Evolutionary conservation across 352 stramenopile genomes (phyloP), one percentile per base, ranked within the genome.

Genomic region (Phytophthora gonapodyides): DNA sequence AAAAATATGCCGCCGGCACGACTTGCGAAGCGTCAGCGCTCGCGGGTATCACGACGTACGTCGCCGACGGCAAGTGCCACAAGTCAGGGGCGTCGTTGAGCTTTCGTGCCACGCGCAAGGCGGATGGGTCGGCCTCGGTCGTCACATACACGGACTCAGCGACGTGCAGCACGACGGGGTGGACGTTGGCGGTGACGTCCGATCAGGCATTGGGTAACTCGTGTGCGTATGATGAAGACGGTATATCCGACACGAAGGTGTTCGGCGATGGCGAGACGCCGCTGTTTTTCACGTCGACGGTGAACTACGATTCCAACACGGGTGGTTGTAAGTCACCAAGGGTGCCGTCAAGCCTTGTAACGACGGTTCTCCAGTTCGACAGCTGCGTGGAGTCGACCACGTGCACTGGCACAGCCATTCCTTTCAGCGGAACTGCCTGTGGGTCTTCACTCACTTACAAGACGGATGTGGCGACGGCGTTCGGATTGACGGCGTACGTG

Each of bases 51-150:
- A 67, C 37, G 13, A 43, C 51, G 5, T 67, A 53, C 16, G 6
- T 35, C 5, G 59, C 59, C 1, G 59, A 67, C 30, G 24, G 31
- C 5, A 61, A 27, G 8, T 67, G 59, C 27, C 59, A 67, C 34
- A 42, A 52, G 35, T 62, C 44, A 0, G 37, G 17, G 3, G 6
- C 17, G 7, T 15, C 33, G 8, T 17, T 30, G 8, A 67, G 59
- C 35, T 61, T 56, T 8, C 41, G 11, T 37, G 50, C 44, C 3
- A 43, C 17, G 9, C 6, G 58, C 1, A 19, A 38, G 1, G 15
- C 11, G 3, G 58, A 61, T 33, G 35, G 36, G 4, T 38, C 44
- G 8, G 38, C 24, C 1, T 17, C 4, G 4, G 38, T 67, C 19
- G 21, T 41, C 5, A 48, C 30, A 1, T 64, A 33, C 37, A 45